Evolutionary conservation across 169 alveolate species (phyloP), one percentile per base, ranked within the genome.

Genomic region (Plasmodium gaboni): DNA sequence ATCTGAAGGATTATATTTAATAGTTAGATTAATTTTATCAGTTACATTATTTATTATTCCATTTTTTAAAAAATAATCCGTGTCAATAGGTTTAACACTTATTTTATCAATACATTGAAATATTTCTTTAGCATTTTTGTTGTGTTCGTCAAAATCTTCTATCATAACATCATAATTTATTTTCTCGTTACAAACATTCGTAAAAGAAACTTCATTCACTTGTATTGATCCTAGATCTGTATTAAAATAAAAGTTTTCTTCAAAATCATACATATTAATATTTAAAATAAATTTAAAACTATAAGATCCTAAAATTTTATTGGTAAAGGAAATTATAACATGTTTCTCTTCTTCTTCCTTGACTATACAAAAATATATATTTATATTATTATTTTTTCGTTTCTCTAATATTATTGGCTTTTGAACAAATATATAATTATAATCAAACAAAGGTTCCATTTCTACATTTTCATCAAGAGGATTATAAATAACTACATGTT

Each of bases 101-200:
- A 83, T 32, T 83, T 83, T 83, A 17, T 83, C 91, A 32, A 55
- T 53, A 38, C 83, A 83, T 26, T 83, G 85, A 51, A 83, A 83
- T 68, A 83, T 68, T 3, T 67, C 68, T 60, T 67, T 83, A 1
- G 91, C 55, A 28, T 69, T 83, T 68, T 83, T 67, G 32, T 83
- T 68, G n/a, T 63, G 61, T 61, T 83, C 91, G 12, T 83, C 91
- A 83, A 63, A 83, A 83, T 83, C 83, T 42, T 83, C 91, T 68
- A 83, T 83, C 50, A 83, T 63, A 44, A 83, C 91, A 46, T 83
- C 91, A 48, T 83, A 83, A 63, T 83, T 83, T 53, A 83, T 83
- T 83, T 83, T 83, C n/a, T 69, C 85, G 50, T 83, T 83, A 42
- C 91, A 83, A 12, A 83, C 44, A 83, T 83, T 83, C 22, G 61